Evolutionary conservation across 2,329 filamentous ascomycete species (phyloP).

Genomic region (Clonostachys byssicola): DNA sequence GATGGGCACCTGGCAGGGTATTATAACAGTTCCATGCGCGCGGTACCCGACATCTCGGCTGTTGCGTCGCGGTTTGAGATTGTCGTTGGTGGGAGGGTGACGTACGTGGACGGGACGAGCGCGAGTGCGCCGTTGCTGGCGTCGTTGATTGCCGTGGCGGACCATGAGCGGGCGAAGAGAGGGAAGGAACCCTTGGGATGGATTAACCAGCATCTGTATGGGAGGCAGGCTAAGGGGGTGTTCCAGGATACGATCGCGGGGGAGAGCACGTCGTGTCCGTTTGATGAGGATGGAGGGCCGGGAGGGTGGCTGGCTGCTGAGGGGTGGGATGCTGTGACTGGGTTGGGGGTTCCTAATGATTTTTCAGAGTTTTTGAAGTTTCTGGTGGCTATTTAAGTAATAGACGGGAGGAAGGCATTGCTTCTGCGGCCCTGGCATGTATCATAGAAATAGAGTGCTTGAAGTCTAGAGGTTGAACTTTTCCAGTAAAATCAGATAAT

Average conservation of each 20-base stretch:
- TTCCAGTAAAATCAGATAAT: background rate
- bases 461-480: background rate
- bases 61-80: slow-evolving; percentile 54
- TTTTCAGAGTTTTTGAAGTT: slow-evolving; percentile 30
- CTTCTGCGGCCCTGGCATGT: no score
- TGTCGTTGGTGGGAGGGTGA: slow-evolving; percentile 17
- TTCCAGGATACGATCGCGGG: slow-evolving; percentile 37
- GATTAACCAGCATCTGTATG: slow-evolving; percentile 46
- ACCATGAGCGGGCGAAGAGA: slow-evolving; percentile 43
- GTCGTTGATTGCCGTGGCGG: slow-evolving; percentile 48
- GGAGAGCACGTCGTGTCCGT: slow-evolving; percentile 31
- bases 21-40: slow-evolving; percentile 41
- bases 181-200: slow-evolving; percentile 48
- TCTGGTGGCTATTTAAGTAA: slow-evolving; percentile 14
- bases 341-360: slow-evolving; percentile 40
- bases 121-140: slow-evolving; percentile 52
- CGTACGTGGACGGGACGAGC: slow-evolving; percentile 35
- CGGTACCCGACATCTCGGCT: slow-evolving; percentile 45
- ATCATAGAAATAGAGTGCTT: background rate
- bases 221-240: slow-evolving; percentile 21
- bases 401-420: background rate
- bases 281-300: slow-evolving; percentile 19
- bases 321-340: slow-evolving; percentile 45
- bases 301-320: slow-evolving; percentile 36
- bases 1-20: slow-evolving; percentile 33